Percentiles rank a stretch among this genome's conserved stretches.
Conservation (phyloP, 768 basidiomycete species). For the Suillus tomentosus region DNA sequence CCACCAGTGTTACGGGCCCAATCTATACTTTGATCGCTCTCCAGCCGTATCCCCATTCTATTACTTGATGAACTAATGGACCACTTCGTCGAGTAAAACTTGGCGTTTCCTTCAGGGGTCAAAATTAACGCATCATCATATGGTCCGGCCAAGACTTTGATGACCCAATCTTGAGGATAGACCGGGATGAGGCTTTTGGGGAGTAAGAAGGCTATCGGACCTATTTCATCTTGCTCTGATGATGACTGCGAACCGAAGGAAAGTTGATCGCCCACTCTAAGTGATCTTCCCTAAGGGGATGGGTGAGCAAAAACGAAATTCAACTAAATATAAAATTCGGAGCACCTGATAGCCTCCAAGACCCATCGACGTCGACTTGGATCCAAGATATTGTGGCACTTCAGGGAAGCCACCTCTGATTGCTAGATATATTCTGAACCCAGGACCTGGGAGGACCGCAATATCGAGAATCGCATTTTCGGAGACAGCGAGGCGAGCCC, state of each 20-base stretch:
- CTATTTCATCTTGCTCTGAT: slow-evolving; percentile 15
- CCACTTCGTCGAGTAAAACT: slow-evolving; percentile 57
- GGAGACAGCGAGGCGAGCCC: slow-evolving; percentile 51
- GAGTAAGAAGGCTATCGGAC: slow-evolving; percentile 17
- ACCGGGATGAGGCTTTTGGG: slow-evolving; percentile 38
- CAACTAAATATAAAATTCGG: not conserved
- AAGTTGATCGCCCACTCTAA: slow-evolving; percentile 54
- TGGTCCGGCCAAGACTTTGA: slow-evolving; percentile 62
- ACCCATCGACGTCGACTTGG: slow-evolving; percentile 66
- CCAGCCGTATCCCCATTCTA: slow-evolving; percentile 63
- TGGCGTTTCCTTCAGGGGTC: slow-evolving; percentile 44
- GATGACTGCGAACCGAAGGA: slow-evolving; percentile 39
- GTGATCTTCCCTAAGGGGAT: slow-evolving; percentile 46
- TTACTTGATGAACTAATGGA: slow-evolving; percentile 58
- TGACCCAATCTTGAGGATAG: slow-evolving; percentile 51
- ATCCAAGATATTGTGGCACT: slow-evolving; percentile 57
- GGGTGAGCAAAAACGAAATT: slow-evolving; percentile 14
- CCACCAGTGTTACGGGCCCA: slow-evolving; percentile 63
- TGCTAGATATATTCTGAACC: slow-evolving; percentile 58
- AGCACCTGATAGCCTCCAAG: slow-evolving; percentile 60
- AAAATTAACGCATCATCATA: slow-evolving; percentile 62
- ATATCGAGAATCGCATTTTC: slow-evolving; percentile 46
- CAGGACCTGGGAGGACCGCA: slow-evolving; percentile 31
- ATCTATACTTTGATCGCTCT: slow-evolving; percentile 42
- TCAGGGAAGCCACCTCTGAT: slow-evolving; percentile 62